A percentile compares a stretch with the other conserved stretches of the same genome.
phyloP scores from a whole-genome alignment of 768 basidiomycete genomes.

The Xerocomellus chrysenteron region DNA sequence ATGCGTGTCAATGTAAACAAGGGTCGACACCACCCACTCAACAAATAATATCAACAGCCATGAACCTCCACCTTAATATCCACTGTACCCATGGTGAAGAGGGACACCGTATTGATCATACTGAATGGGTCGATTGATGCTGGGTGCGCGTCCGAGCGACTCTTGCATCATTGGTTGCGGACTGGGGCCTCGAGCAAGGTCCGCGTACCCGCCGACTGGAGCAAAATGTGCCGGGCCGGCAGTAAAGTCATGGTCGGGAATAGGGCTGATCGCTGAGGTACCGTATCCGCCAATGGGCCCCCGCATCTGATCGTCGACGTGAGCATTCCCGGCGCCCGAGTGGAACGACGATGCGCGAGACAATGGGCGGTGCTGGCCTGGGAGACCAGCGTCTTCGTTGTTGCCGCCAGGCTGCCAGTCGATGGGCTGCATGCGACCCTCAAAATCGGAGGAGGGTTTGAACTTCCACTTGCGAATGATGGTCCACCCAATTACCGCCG shows the following conservation, averaged over 20 bases:
- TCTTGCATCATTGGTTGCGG: constrained; percentile 58
- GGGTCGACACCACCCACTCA: neutral
- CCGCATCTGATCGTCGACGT: constrained; percentile 34
- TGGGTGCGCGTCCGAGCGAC: constrained; percentile 36
- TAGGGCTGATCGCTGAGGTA: constrained; percentile 36
- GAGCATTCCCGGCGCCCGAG: constrained; percentile 43
- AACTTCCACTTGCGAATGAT: constrained; percentile 93
- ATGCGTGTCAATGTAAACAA: constrained; percentile 7
- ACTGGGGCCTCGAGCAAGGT: constrained; percentile 73
- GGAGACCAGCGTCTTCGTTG: constrained; percentile 44
- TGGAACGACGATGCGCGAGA: constrained; percentile 73
- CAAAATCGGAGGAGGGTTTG: constrained; percentile 74
- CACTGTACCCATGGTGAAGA: constrained; percentile 48
- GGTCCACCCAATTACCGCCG: constrained; percentile 77
- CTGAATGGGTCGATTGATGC: constrained; percentile 44
- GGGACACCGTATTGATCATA: constrained; percentile 60
- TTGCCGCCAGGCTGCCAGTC: constrained; percentile 74
- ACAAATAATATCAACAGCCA: neutral
- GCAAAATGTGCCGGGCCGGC: constrained; percentile 55
- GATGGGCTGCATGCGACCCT: constrained; percentile 83
- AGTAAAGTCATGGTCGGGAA: constrained; percentile 79
- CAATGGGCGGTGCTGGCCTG: constrained; percentile 47
- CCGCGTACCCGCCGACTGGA: constrained; percentile 79
- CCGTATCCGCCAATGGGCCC: constrained; percentile 35
- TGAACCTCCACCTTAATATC: constrained; percentile 16